Percentiles rank a stretch among this genome's conserved stretches.
phyloP scores from a whole-genome alignment of 805 yeast species.

The Kregervanrija pseudodelftensis region DNA sequence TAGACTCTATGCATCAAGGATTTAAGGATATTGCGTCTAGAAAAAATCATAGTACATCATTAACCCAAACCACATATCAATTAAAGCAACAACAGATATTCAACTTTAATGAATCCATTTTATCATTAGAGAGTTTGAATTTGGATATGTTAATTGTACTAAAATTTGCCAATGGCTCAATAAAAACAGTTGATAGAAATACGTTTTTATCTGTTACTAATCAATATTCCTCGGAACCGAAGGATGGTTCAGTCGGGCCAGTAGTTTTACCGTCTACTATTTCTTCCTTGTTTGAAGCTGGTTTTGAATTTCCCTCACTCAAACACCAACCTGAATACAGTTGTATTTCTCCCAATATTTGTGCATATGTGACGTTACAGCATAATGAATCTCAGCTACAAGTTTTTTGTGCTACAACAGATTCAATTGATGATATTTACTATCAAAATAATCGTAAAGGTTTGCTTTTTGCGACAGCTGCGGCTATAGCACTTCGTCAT shows the following conservation, averaged over 20 bases:
- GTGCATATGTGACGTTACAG: constrained; percentile 32
- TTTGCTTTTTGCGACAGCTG: constrained; percentile 38
- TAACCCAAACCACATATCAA: constrained; percentile 2
- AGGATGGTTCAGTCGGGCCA: constrained; percentile 4
- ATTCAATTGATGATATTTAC: constrained; percentile 7
- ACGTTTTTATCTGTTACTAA: constrained; percentile 20
- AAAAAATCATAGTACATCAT: constrained; percentile 7
- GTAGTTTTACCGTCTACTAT: constrained; percentile 27
- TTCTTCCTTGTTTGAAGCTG: constrained; percentile 43
- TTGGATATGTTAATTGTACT: constrained; percentile 36
- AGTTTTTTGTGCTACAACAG: constrained; percentile 17
- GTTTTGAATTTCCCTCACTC: constrained; percentile 41
- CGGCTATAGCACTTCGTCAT: constrained; percentile 58
- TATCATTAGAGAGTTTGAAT: constrained; percentile 26
- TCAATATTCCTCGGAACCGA: constrained; percentile 5
- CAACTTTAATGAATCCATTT: constrained; percentile 21
- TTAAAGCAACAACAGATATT: constrained; percentile 17
- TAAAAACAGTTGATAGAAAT: constrained; percentile 39
- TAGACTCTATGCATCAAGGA: constrained; percentile 17
- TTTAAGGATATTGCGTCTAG: constrained; percentile 19
- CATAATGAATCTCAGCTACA: constrained; percentile 16
- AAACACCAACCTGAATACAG: constrained; percentile 27
- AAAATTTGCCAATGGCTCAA: constrained; percentile 34
- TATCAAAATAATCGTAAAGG: constrained; percentile 19
- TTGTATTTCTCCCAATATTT: constrained; percentile 45